phyloP scores from a whole-genome alignment of 2,329 filamentous ascomycete genomes.

The Pseudogymnoascus sp. region DNA sequence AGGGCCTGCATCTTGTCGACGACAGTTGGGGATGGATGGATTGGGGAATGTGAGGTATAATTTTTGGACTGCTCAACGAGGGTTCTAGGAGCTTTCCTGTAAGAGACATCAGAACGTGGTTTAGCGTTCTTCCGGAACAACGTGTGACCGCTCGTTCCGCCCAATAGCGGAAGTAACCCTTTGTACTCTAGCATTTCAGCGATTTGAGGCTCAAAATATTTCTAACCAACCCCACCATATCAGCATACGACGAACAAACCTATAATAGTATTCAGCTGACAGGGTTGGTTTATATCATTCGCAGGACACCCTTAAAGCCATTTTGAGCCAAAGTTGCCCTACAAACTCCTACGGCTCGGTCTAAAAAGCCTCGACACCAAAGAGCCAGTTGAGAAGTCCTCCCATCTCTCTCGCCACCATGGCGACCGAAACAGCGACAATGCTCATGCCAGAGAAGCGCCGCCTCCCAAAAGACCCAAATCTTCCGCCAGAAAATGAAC shows the following conservation, averaged over 20 bases:
- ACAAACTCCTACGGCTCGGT: neutral
- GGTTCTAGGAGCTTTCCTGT: conserved; percentile 7
- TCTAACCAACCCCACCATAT: neutral
- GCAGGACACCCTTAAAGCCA: neutral
- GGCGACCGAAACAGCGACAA: conserved; percentile 54
- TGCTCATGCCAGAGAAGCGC: conserved; percentile 43
- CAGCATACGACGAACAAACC: neutral
- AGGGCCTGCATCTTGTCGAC: conserved; percentile 70
- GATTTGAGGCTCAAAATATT: conserved; percentile 8
- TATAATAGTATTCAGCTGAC: neutral
- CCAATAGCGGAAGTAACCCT: neutral
- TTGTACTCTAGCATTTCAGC: neutral
- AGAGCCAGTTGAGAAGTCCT: neutral
- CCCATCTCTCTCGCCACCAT: conserved; percentile 36
- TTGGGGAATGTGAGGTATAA: conserved; percentile 7
- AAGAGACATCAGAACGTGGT: conserved; percentile 7
- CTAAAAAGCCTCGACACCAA: neutral
- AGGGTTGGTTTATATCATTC: neutral
- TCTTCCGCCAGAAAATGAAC: conserved; percentile 85
- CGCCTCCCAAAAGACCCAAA: conserved; percentile 59
- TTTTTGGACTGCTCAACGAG: neutral
- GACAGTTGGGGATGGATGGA: conserved; percentile 21
- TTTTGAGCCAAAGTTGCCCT: neutral
- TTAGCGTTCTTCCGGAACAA: conserved; percentile 7
- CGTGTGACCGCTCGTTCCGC: neutral